Conservation (phyloP, 106 monocot species). For the Platanthera guangdongensis region DNA sequence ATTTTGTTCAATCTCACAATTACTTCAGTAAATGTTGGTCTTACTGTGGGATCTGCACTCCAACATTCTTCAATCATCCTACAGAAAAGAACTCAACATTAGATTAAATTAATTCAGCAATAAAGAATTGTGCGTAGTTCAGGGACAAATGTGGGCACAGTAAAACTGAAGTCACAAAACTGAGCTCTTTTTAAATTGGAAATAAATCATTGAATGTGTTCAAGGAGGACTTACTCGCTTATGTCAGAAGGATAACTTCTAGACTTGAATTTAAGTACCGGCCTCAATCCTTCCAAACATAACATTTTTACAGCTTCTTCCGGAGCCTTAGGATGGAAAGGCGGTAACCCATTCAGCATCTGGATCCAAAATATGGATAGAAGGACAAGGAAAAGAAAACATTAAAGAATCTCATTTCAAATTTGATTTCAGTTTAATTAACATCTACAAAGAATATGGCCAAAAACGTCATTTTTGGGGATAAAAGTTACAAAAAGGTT, state of each 20-base stretch:
- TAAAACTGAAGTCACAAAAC: neutral
- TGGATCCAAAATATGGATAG: constrained; percentile 21
- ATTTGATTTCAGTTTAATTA: neutral
- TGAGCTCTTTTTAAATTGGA: neutral
- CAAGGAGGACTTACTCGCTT: constrained; percentile 51
- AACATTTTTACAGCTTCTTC: constrained; percentile 63
- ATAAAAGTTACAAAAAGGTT: no score
- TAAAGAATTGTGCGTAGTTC: neutral
- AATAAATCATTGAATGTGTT: neutral
- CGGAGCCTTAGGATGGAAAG: constrained; percentile 63
- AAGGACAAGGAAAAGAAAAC: constrained; percentile 2
- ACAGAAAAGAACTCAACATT: neutral
- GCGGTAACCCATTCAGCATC: constrained; percentile 84
- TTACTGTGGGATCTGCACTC: constrained; percentile 13
- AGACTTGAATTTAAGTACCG: constrained; percentile 61
- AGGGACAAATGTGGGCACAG: neutral
- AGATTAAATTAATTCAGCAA: neutral
- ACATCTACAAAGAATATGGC: neutral
- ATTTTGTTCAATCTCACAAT: constrained; percentile 28
- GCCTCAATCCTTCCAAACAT: constrained; percentile 72
- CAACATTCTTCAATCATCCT: constrained; percentile 28
- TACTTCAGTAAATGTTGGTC: constrained; percentile 23
- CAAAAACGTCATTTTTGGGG: neutral
- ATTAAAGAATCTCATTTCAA: neutral
- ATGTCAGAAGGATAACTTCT: constrained; percentile 55